Conservation (phyloP, 257 asterid genomes). For the Cordia subcordata region DNA sequence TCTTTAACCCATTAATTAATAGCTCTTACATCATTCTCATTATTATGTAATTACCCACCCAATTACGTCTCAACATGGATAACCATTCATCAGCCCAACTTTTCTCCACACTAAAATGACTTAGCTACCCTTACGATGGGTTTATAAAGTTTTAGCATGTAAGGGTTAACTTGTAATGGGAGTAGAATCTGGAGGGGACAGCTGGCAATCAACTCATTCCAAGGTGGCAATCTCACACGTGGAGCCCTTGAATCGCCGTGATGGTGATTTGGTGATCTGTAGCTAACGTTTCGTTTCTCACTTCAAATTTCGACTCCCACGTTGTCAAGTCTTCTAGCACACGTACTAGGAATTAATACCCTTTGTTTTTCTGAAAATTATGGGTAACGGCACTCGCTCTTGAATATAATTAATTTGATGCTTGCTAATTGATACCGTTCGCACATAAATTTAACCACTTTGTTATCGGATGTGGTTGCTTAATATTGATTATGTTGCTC, state of each 20-base stretch:
- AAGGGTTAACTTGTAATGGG: too few species aligned
- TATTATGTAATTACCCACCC: too few species aligned
- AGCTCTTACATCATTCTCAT: too few species aligned
- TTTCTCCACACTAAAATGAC: too few species aligned
- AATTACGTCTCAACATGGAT: too few species aligned
- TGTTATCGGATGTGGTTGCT: neutral
- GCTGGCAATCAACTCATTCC: slow-evolving; percentile 37
- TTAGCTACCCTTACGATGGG: too few species aligned
- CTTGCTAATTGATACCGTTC: too few species aligned
- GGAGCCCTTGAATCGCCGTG: slow-evolving; percentile 36
- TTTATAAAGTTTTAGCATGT: too few species aligned
- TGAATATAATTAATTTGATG: too few species aligned
- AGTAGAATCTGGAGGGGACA: slow-evolving; percentile 12
- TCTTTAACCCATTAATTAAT: too few species aligned
- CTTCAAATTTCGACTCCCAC: slow-evolving; percentile 15
- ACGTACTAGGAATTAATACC: too few species aligned
- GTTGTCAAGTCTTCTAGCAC: slow-evolving; percentile 21
- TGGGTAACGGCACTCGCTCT: slow-evolving; percentile 6
- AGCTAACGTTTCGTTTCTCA: slow-evolving; percentile 10
- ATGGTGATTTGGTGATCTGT: slow-evolving; percentile 38
- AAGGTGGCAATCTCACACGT: slow-evolving; percentile 36
- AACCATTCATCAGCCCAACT: too few species aligned
- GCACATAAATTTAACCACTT: neutral
- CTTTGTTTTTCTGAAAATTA: neutral
- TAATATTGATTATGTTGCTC: neutral